Conservation (phyloP, 495 filamentous ascomycete species). For the Antarctomyces pellizariae region DNA sequence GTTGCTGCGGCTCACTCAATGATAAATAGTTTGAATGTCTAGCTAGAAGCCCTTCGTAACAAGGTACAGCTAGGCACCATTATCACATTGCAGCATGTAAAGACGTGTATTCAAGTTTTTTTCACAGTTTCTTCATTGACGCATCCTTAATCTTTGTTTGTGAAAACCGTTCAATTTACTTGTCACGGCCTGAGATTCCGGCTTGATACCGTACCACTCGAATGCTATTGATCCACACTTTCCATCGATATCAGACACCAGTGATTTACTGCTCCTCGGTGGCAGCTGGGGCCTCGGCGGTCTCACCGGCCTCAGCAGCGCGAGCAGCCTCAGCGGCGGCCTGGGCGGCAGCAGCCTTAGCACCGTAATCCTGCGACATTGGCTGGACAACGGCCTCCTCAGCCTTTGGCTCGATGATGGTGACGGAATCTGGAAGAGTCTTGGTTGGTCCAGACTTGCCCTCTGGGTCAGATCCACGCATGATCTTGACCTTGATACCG, state of each 20-base stretch:
- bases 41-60: no score
- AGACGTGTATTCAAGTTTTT: no score
- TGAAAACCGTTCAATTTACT: conserved; percentile 8
- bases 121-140: no score
- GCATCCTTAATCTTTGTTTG: conserved; percentile 2
- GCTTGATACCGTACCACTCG: conserved; percentile 7
- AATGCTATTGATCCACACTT: conserved; percentile 11
- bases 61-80: conserved; percentile 1
- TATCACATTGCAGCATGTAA: background rate
- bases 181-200: conserved; percentile 11
- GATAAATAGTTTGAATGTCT: no score
- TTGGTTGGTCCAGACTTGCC: conserved; percentile 95
- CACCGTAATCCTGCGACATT: conserved; percentile 92
- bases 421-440: conserved; percentile 91
- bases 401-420: conserved; percentile 99
- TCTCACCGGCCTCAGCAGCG: conserved; percentile 42
- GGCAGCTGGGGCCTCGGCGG: conserved; percentile 24
- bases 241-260: conserved; percentile 5
- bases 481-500: conserved; percentile 99
- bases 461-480: conserved; percentile 98
- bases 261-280: conserved; percentile 24
- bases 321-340: conserved; percentile 35
- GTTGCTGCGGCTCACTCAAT: no score
- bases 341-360: conserved; percentile 77
- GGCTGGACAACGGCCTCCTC: conserved; percentile 84